Conservation (phyloP, 768 basidiomycete genomes). For the Glaciozyma martinii region DNA sequence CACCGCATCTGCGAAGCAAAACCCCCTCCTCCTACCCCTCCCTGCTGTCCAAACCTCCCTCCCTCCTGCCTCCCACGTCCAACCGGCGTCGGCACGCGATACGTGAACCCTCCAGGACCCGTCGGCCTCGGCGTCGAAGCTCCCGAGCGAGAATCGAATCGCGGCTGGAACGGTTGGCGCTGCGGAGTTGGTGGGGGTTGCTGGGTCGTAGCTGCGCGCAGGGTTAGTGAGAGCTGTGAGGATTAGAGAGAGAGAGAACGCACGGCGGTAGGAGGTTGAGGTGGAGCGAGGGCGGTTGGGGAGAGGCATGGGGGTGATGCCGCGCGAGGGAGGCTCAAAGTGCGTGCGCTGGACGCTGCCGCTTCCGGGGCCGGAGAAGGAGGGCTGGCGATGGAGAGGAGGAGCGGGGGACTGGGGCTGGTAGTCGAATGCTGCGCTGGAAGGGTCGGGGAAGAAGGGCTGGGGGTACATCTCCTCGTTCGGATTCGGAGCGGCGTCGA, state of each 20-base stretch:
- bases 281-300: background rate
- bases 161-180: background rate
- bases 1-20: no score
- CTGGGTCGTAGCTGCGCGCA: background rate
- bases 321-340: background rate
- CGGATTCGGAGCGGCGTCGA: background rate
- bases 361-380: background rate
- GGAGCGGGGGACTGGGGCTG: no score
- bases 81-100: no score
- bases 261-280: background rate
- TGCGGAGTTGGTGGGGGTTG: background rate
- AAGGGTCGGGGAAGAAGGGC: background rate
- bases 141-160: no score
- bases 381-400: no score
- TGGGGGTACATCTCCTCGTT: background rate
- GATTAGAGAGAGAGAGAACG: background rate
- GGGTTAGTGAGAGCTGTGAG: background rate
- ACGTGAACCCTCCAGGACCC: no score
- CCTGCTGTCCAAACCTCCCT: no score
- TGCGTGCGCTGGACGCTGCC: background rate
- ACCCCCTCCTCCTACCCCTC: no score
- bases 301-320: background rate
- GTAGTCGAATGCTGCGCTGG: no score
- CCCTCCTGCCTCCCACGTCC: no score
- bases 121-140: no score